phyloP scores from a whole-genome alignment of 148 eudicot genomes.

The Tetragonia tetragonoides region DNA sequence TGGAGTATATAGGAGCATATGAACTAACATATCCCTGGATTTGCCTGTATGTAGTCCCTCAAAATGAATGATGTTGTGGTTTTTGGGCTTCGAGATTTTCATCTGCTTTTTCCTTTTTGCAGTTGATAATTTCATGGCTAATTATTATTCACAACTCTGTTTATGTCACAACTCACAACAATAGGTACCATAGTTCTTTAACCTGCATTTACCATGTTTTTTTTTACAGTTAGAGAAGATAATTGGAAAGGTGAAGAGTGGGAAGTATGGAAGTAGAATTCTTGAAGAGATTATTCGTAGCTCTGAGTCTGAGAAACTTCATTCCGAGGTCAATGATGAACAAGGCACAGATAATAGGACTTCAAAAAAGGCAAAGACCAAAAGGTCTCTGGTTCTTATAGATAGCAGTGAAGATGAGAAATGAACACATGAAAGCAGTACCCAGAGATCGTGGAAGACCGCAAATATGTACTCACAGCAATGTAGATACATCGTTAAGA shows the following conservation, averaged over 20 bases:
- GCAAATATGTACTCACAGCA: neutral
- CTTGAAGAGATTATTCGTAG: constrained; percentile 52
- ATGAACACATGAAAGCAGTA: constrained; percentile 20
- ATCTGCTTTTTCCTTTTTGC: neutral
- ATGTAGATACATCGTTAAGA: neutral
- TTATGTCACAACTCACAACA: no score
- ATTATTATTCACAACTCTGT: neutral
- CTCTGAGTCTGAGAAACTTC: constrained; percentile 28
- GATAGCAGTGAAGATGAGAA: constrained; percentile 74
- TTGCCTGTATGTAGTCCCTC: neutral
- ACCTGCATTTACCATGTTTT: neutral
- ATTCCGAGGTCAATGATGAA: constrained; percentile 26
- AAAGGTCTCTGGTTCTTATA: constrained; percentile 41
- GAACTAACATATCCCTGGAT: neutral
- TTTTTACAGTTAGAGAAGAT: constrained; percentile 78
- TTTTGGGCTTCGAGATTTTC: neutral
- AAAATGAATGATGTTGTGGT: neutral
- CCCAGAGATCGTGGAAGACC: neutral
- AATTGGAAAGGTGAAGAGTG: constrained; percentile 79
- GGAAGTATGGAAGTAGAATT: constrained; percentile 69
- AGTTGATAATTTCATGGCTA: neutral
- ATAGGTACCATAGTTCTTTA: neutral
- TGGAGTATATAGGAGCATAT: neutral
- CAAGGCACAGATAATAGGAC: constrained; percentile 31
- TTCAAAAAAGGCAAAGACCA: constrained; percentile 55